Evolutionary conservation across 2,329 filamentous ascomycete genomes (phyloP).

Genomic region (Pseudogymnoascus sp.): DNA sequence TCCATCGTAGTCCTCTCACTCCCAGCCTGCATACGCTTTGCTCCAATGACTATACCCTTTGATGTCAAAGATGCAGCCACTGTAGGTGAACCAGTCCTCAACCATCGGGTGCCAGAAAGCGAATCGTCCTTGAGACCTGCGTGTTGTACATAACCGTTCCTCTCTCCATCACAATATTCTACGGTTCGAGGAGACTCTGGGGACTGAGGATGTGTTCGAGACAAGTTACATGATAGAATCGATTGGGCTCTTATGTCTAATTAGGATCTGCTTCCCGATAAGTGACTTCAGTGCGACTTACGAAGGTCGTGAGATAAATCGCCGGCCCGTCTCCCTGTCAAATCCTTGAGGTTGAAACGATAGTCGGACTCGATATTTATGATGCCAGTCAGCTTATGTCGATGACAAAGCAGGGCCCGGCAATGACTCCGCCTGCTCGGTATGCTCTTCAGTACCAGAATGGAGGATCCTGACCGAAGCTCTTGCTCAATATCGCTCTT

Average conservation of each 20-base stretch:
- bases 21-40: too few species aligned
- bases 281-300: neutral
- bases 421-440: too few species aligned
- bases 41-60: neutral
- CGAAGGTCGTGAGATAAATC: neutral
- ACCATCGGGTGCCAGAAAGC: too few species aligned
- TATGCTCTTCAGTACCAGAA: too few species aligned
- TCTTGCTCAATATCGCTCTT: too few species aligned
- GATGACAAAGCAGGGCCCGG: too few species aligned
- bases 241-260: neutral
- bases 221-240: neutral
- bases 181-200: neutral
- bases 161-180: neutral
- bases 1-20: too few species aligned
- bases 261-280: neutral
- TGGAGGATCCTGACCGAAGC: too few species aligned
- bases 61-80: neutral
- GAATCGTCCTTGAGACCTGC: neutral
- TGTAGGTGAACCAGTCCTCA: neutral
- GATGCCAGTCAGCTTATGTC: too few species aligned
- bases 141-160: neutral
- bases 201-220: neutral
- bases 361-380: too few species aligned
- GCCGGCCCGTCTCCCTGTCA: neutral
- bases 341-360: neutral